Conservation (phyloP, 2,329 filamentous ascomycete species). For the Coniochaeta hoffmannii region DNA sequence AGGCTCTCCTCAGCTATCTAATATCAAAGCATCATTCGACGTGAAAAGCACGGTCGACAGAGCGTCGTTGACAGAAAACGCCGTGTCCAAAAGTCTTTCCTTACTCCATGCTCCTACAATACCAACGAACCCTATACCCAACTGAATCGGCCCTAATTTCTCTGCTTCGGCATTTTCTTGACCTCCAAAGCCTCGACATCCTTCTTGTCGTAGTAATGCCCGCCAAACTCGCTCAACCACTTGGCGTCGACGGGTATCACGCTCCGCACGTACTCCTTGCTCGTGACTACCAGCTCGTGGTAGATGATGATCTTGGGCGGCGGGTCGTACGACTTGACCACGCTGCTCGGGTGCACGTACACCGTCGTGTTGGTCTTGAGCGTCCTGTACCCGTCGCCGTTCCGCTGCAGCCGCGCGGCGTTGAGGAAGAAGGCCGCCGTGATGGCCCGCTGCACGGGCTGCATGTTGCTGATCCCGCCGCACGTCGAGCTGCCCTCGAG, state of each 20-base stretch:
- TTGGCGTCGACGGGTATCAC: conserved; percentile 76
- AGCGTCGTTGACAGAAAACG: not conserved
- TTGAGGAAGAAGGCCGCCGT: conserved; percentile 94
- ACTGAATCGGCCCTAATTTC: not conserved
- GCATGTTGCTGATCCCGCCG: conserved; percentile 65
- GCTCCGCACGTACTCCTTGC: conserved; percentile 87
- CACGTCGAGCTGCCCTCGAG: conserved; percentile 70
- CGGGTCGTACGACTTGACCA: conserved; percentile 71
- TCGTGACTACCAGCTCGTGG: conserved; percentile 73
- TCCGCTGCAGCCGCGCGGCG: conserved; percentile 73
- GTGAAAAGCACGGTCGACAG: not conserved
- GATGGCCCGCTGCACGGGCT: conserved; percentile 79
- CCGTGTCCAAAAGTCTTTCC: not conserved
- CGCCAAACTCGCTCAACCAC: conserved; percentile 85
- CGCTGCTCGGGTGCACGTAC: conserved; percentile 83
- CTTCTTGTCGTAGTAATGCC: conserved; percentile 90
- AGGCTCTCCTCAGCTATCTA: not conserved
- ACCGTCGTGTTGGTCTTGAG: conserved; percentile 86
- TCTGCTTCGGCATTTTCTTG: conserved; percentile 47
- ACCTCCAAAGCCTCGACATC: conserved; percentile 79
- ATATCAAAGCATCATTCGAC: not conserved
- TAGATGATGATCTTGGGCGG: conserved; percentile 78
- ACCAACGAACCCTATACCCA: not conserved
- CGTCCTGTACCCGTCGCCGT: conserved; percentile 82
- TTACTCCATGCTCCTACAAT: not conserved